Base-by-base conservation (phyloP, 306 rosid species). In the Vigna nakashimae region DNA sequence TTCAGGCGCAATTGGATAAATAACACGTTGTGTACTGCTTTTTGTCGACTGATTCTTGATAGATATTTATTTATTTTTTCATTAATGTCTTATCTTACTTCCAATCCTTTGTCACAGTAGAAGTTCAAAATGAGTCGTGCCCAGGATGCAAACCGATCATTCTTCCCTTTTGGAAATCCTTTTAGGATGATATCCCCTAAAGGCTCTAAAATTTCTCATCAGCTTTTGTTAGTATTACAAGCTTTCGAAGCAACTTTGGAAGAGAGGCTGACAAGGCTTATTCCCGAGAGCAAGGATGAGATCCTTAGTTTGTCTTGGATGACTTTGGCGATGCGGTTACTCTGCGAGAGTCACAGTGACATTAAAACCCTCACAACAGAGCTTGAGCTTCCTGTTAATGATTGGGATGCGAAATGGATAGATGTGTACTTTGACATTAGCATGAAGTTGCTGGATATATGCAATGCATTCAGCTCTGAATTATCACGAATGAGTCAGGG, bases 371-470 rank as follows among this genome's bases (percentile, higher is more conserved):
- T 94, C 66, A 82, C 88, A 63, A n/a, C 79, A 48, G 88, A 87
- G 38, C 92, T 94, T 42, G 93, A 86, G 63, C 88, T 90, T 11
- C 97, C 98, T 0, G 87, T 90, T 8, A 70, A 67, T 69, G 87
- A 88, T 53, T 94, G 98, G 98, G 97, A 92, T 65, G 97, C 89
- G 84, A 87, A 90, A 56, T 94, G 98, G 98, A 84, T 92, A 74
- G 97, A 94, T 71, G 88, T 88, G 57, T 94, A 94, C 89, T 87
- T 94, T 79, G 97, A 90, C 79, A 76, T 92, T 62, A 94, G 97
- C 84, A 90, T 90, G 59, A 94, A 92, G 82, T 83, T 94, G 81
- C 97, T 94, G 2, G 97, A 94, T 74, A 69, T 94, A 58, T 89
- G 98, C 84, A 90, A 71, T 74, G 90, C 85, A 53, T 92, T 94